Conservation (phyloP, 768 basidiomycete genomes). For the Lepiota venenata region DNA sequence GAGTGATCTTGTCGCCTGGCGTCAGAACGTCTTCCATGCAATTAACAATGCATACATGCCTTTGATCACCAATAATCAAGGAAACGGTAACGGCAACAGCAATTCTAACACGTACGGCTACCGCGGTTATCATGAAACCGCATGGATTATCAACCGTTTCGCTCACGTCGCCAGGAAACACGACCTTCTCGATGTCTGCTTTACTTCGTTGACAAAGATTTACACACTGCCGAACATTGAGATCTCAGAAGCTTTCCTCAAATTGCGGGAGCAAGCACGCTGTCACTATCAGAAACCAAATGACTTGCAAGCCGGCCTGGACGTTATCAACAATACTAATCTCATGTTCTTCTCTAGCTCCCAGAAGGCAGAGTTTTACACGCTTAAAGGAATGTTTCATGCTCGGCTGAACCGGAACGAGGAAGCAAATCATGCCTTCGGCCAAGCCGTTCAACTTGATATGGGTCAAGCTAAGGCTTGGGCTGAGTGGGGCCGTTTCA, state of each 20-base stretch:
- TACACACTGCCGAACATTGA: constrained; percentile 99
- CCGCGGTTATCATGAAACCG: constrained; percentile 97
- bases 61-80: constrained; percentile 64
- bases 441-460: constrained; percentile 95
- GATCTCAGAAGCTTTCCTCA: constrained; percentile 98
- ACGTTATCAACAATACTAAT: constrained; percentile 99
- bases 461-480: constrained; percentile 94
- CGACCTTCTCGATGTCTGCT: constrained; percentile 93
- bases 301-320: constrained; percentile 90
- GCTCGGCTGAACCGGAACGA: constrained; percentile 81
- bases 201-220: constrained; percentile 91
- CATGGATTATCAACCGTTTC: constrained; percentile 99
- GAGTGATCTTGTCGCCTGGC: constrained; percentile 99
- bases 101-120: constrained; percentile 85
- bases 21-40: constrained; percentile 96
- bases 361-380: constrained; percentile 99
- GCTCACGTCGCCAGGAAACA: constrained; percentile 98
- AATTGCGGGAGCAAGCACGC: constrained; percentile 96
- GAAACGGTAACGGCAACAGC: constrained; percentile 44
- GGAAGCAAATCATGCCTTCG: constrained; percentile 89
- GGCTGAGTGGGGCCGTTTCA: constrained; percentile 97
- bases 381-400: constrained; percentile 98
- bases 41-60: constrained; percentile 97
- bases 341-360: constrained; percentile 92
- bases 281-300: constrained; percentile 96